Percentiles rank a stretch among this genome's conserved stretches.
Evolutionary conservation across 352 stramenopile species (phyloP).

Genomic region (Globisporangium cylindrosporum): DNA sequence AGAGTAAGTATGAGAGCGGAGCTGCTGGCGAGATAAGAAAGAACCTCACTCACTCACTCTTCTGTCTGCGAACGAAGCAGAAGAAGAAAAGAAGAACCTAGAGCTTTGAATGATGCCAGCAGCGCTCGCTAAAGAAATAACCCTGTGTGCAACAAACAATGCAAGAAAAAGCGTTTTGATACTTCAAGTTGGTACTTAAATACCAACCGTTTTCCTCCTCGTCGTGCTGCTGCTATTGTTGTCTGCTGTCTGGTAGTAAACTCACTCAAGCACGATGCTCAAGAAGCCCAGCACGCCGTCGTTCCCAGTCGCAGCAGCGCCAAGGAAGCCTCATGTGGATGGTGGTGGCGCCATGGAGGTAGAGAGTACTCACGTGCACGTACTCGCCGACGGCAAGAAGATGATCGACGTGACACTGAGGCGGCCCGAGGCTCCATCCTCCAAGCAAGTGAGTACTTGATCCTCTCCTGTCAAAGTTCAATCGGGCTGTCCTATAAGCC

Average conservation of each 20-base stretch:
- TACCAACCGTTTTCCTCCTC: neutral
- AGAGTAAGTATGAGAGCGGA: constrained; percentile 6
- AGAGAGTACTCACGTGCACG: constrained; percentile 41
- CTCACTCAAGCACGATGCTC: neutral
- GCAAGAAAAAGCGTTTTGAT: neutral
- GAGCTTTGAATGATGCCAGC: neutral
- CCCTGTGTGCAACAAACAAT: neutral
- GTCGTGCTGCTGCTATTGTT: neutral
- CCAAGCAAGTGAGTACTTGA: constrained; percentile 15
- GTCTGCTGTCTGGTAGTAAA: neutral
- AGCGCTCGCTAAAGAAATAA: neutral
- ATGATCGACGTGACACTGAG: constrained; percentile 56
- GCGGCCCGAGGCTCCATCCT: constrained; percentile 5
- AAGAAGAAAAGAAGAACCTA: neutral
- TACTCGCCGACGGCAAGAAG: constrained; percentile 42
- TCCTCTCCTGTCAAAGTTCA: neutral
- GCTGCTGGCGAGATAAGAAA: neutral
- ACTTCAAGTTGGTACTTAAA: neutral
- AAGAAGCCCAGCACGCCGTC: constrained; percentile 13
- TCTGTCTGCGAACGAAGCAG: neutral
- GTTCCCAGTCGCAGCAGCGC: neutral
- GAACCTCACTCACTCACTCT: neutral
- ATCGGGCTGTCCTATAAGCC: neutral
- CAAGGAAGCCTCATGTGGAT: neutral
- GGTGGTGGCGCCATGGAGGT: constrained; percentile 35